A percentile compares a stretch with the other conserved stretches of the same genome.
These are phyloP conservation scores for Tylopilus sp. DNA, from an alignment of 768 basidiomycete genomes.

Conservation along the genomic window DNA sequence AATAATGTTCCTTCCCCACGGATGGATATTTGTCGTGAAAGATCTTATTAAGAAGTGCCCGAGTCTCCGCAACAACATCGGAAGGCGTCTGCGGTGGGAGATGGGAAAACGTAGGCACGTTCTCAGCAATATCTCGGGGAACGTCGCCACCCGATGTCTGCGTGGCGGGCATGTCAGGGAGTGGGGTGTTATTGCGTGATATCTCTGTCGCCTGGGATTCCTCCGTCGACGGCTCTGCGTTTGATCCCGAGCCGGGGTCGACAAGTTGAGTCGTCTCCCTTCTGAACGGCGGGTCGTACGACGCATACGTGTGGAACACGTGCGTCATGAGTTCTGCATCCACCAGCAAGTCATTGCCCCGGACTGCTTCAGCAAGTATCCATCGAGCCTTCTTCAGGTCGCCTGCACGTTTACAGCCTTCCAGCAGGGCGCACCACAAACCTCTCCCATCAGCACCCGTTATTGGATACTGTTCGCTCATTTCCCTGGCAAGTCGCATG, in stretches of 20 bases:
- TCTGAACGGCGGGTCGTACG: slow-evolving; percentile 70
- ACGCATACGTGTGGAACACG: slow-evolving; percentile 83
- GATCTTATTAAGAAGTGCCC: slow-evolving; percentile 62
- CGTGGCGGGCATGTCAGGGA: slow-evolving; percentile 2
- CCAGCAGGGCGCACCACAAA: slow-evolving; percentile 82
- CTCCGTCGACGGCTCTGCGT: slow-evolving; percentile 1
- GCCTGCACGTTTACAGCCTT: slow-evolving; percentile 84
- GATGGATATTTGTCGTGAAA: slow-evolving; percentile 37
- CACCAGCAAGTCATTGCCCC: slow-evolving; percentile 32
- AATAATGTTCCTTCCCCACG: not conserved
- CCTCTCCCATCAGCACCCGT: slow-evolving; percentile 37
- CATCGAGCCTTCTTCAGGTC: slow-evolving; percentile 82
- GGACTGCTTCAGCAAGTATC: slow-evolving; percentile 81
- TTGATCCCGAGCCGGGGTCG: slow-evolving; percentile 12
- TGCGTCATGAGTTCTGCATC: slow-evolving; percentile 76
- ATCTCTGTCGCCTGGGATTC: slow-evolving; percentile 1
- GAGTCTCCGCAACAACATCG: slow-evolving; percentile 71
- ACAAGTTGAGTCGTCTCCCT: slow-evolving; percentile 47
- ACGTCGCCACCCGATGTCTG: not conserved
- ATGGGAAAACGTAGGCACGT: slow-evolving; percentile 35
- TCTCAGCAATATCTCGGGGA: not conserved
- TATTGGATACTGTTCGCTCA: slow-evolving; percentile 68
- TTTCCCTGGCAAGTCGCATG: slow-evolving; percentile 79
- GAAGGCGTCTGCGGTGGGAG: slow-evolving; percentile 67
- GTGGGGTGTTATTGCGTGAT: not conserved